These are phyloP conservation scores for Raddia distichophylla DNA, from an alignment of 176 grass and related monocot species.

Conservation along the genomic window DNA sequence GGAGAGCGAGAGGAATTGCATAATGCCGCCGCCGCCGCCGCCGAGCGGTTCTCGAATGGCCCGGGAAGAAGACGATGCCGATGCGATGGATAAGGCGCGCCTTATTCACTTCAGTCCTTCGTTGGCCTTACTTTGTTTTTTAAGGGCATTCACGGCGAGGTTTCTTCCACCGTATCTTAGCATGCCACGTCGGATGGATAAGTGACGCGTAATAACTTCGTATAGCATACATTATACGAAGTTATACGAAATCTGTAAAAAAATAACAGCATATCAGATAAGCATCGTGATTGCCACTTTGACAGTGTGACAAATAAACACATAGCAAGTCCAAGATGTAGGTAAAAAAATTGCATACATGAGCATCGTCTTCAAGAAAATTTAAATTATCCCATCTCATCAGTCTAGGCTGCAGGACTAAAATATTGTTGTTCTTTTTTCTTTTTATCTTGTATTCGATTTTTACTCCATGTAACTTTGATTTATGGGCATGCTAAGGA, in stretches of 20 bases:
- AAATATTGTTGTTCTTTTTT: conserved; percentile 1
- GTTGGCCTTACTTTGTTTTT: too few relatives aligned
- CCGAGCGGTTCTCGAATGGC: conserved; percentile 11
- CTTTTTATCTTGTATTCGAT: not conserved
- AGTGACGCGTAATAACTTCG: too few relatives aligned
- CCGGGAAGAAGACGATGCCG: conserved; percentile 15
- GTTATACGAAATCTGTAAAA: conserved; percentile 59
- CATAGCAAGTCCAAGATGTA: not conserved
- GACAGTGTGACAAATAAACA: not conserved
- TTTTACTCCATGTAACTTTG: not conserved
- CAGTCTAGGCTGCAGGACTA: not conserved
- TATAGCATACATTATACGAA: too few relatives aligned
- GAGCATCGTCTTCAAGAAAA: not conserved
- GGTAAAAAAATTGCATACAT: not conserved
- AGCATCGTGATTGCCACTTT: not conserved
- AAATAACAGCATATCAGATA: not conserved
- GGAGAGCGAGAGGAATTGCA: conserved; percentile 54
- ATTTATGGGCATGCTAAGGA: not conserved
- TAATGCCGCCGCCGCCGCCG: not conserved
- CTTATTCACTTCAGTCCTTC: not conserved
- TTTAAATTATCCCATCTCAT: not conserved
- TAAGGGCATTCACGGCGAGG: too few relatives aligned
- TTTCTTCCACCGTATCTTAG: too few relatives aligned
- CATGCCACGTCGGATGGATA: too few relatives aligned
- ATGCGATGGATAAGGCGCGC: conserved; percentile 25